These are phyloP conservation scores for Penicillium egyptiacum DNA, from an alignment of 495 filamentous ascomycete species.

Conservation along the genomic window DNA sequence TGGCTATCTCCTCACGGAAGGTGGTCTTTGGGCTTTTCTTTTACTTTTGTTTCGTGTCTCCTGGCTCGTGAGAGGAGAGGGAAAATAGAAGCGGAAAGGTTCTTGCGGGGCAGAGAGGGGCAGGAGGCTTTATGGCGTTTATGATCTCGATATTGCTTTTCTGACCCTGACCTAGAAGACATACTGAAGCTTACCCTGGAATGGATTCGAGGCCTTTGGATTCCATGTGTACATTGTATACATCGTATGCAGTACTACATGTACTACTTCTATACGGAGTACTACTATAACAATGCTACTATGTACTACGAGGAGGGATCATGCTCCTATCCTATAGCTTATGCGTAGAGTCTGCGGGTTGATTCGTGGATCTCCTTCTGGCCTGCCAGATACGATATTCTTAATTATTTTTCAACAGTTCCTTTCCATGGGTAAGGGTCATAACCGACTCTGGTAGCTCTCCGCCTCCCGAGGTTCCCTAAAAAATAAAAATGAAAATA, in stretches of 20 bases:
- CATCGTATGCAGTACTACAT: neutral
- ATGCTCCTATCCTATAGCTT: neutral
- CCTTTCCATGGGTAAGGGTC: too few species aligned
- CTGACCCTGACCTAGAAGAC: neutral
- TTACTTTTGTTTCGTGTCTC: neutral
- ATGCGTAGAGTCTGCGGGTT: too few species aligned
- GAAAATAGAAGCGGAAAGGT: slow-evolving; percentile 28
- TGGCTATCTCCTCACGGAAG: slow-evolving; percentile 9
- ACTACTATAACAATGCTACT: neutral
- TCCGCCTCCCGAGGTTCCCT: slow-evolving; percentile 8
- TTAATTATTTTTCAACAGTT: too few species aligned
- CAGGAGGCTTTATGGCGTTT: slow-evolving; percentile 9
- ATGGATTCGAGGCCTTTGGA: slow-evolving; percentile 1
- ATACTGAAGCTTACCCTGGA: slow-evolving; percentile 2
- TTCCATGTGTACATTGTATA: neutral
- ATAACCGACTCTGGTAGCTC: neutral
- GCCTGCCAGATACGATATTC: too few species aligned
- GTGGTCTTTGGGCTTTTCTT: slow-evolving; percentile 7
- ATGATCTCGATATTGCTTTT: slow-evolving; percentile 15
- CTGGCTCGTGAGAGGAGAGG: neutral
- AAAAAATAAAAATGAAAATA: neutral
- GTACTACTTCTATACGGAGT: neutral
- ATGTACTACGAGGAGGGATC: neutral
- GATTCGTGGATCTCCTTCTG: too few species aligned
- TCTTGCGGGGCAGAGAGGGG: slow-evolving; percentile 23